Percentiles rank a stretch among this genome's conserved stretches.
Evolutionary conservation across 192 early-diverging fungal species (phyloP).

Genomic region (Geranomyces variabilis): DNA sequence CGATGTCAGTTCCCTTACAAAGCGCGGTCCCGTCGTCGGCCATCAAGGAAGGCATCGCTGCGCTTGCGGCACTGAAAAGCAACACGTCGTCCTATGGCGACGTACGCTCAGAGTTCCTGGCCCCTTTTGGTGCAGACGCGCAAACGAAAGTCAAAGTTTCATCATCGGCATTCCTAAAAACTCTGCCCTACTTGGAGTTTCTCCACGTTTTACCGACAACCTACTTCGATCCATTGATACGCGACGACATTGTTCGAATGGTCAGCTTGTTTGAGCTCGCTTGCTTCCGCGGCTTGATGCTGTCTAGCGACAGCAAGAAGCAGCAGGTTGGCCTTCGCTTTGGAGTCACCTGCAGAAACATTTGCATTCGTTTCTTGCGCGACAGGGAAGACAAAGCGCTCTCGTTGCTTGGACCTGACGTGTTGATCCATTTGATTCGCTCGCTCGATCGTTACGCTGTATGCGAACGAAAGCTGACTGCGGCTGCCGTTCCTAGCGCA

Average conservation of each 20-base stretch:
- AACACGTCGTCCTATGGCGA: too few relatives aligned
- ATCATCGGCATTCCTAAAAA: constrained; percentile 2
- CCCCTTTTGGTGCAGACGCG: background rate
- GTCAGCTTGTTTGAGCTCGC: constrained; percentile 1
- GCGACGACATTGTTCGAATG: constrained; percentile 8
- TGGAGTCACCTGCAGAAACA: constrained; percentile 5
- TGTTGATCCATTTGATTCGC: background rate
- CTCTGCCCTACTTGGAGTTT: constrained; percentile 1
- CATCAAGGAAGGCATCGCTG: too few relatives aligned
- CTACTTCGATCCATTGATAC: constrained; percentile 18
- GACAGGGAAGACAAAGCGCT: constrained; percentile 8
- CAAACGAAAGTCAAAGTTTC: constrained; percentile 7
- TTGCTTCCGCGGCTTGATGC: background rate
- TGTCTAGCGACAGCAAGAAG: background rate
- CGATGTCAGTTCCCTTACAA: background rate
- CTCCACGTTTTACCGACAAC: constrained; percentile 14
- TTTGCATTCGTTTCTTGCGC: constrained; percentile 8
- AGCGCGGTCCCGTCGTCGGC: background rate
- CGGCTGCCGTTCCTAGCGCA: too few relatives aligned
- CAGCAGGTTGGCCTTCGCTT: background rate
- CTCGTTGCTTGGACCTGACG: background rate
- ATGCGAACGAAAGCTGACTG: background rate
- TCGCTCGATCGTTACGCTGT: constrained; percentile 2
- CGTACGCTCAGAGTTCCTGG: too few relatives aligned
- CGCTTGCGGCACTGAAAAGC: too few relatives aligned